Evolutionary conservation across 148 eudicot species (phyloP), one percentile per base, ranked within the genome.

Genomic region (Cornus kousa): DNA sequence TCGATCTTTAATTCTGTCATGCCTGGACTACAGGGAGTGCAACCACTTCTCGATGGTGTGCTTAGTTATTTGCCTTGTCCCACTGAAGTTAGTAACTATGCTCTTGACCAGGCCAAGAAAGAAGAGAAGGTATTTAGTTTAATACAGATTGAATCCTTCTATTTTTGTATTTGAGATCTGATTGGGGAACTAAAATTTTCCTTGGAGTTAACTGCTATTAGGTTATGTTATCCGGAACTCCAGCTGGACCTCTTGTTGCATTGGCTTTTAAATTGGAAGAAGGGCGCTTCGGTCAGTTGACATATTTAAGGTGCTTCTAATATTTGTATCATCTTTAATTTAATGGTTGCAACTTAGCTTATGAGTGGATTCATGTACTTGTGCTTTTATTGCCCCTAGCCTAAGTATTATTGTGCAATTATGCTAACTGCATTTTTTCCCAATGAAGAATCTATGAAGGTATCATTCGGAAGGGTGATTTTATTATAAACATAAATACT

Each of bases 211-310:
- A 64, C 46, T 78, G 74, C 75, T 82, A 31, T 74, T 81, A 95
- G 99, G 93, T 95, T 67, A 22, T 69, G 74, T 83, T 95, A 74
- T 74, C 97, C 80, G 97, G 93, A 74, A 90, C 92, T 68, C 97
- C 97, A 68, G 82, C 85, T 64, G 95, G 93, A 74, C 95, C 92
- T 73, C 92, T 95, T 68, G 99, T 95, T 74, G 99, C 99, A 37
- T 73, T 95, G 87, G 99, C 99, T 53, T 95, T 95, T 79, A 95
- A 95, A 83, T 81, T 95, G 85, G 99, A 95, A 85, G 98, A 95
- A 89, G 97, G 99, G 73, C 81, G 89, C 71, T 95, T 93, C 84
- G 99, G 99, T 79, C 99, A 95, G 81, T 80, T 95, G 72, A 95
- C 98, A 72, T 95, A 87, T 89, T 82, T 95, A 79, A 90, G 98